Percentiles rank a stretch among this genome's conserved stretches.
Conservation (phyloP, 148 eudicot genomes). For the Camellia granthamiana region DNA sequence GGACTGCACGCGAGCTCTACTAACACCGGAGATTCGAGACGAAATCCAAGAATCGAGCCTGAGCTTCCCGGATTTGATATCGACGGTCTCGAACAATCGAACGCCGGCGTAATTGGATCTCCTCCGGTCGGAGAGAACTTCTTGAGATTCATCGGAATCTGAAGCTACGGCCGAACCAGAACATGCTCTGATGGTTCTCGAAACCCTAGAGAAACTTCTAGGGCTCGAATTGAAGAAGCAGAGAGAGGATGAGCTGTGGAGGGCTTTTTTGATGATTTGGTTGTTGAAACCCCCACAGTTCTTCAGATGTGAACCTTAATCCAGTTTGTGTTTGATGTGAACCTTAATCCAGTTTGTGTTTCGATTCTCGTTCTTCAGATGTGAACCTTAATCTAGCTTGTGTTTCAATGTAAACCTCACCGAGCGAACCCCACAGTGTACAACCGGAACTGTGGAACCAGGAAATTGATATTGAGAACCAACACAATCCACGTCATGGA, state of each 20-base stretch:
- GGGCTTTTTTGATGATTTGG: too few species aligned
- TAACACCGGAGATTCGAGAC: constrained; percentile 66
- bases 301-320: too few species aligned
- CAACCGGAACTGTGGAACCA: too few species aligned
- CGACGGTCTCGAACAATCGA: constrained; percentile 55
- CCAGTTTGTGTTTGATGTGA: too few species aligned
- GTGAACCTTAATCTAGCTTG: too few species aligned
- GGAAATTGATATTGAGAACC: too few species aligned
- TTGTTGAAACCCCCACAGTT: too few species aligned
- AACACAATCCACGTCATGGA: too few species aligned
- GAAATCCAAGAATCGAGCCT: constrained; percentile 92
- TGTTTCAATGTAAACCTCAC: too few species aligned
- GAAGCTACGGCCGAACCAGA: constrained; percentile 23
- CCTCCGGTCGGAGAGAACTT: constrained; percentile 20
- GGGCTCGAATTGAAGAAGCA: constrained; percentile 33
- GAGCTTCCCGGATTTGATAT: constrained; percentile 44
- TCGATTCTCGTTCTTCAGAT: too few species aligned
- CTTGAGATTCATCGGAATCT: constrained; percentile 24
- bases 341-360: too few species aligned
- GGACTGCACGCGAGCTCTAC: constrained; percentile 89
- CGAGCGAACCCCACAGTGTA: too few species aligned
- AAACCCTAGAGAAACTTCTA: constrained; percentile 28
- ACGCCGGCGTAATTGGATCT: constrained; percentile 63
- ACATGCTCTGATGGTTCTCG: constrained; percentile 27
- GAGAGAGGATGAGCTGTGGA: constrained; percentile 7